Conservation (phyloP, 2,329 filamentous ascomycete genomes). For the Lithohypha guttulata region DNA sequence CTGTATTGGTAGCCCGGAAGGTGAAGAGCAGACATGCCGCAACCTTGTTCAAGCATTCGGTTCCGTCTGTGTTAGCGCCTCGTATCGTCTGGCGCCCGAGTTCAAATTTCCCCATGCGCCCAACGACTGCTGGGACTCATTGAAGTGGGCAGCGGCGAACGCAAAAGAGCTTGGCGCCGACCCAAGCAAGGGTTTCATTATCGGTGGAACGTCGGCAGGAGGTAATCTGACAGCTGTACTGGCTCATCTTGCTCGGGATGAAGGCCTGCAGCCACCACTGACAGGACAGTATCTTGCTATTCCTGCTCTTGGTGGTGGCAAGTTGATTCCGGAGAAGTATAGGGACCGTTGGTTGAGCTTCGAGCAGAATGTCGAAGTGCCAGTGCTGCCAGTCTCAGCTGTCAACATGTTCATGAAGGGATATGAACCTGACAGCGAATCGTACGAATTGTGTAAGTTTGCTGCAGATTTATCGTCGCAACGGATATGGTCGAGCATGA, state of each 20-base stretch:
- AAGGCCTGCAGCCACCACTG: constrained; percentile 30
- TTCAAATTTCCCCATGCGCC: constrained; percentile 19
- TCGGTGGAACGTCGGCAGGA: constrained; percentile 41
- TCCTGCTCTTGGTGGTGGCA: constrained; percentile 24
- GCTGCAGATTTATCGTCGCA: neutral
- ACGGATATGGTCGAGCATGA: neutral
- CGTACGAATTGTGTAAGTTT: constrained; percentile 13
- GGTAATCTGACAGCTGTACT: constrained; percentile 27
- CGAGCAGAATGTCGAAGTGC: constrained; percentile 34
- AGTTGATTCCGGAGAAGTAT: constrained; percentile 31
- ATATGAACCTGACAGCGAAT: constrained; percentile 17
- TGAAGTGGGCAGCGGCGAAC: constrained; percentile 27
- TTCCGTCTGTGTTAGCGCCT: constrained; percentile 15
- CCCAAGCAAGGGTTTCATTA: constrained; percentile 36
- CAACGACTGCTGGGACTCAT: constrained; percentile 20
- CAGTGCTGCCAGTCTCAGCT: constrained; percentile 25
- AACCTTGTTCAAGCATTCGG: constrained; percentile 20
- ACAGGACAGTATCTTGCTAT: constrained; percentile 40
- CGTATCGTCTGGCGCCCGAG: constrained; percentile 20
- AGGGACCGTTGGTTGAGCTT: constrained; percentile 19
- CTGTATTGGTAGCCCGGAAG: constrained; percentile 21
- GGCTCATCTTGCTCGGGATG: constrained; percentile 28
- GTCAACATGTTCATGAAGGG: constrained; percentile 23
- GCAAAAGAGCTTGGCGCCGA: constrained; percentile 30
- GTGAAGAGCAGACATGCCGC: constrained; percentile 19